These are phyloP conservation scores for Metroxylon sagu DNA, from an alignment of 176 grass and related monocot genomes.

Conservation along the genomic window DNA sequence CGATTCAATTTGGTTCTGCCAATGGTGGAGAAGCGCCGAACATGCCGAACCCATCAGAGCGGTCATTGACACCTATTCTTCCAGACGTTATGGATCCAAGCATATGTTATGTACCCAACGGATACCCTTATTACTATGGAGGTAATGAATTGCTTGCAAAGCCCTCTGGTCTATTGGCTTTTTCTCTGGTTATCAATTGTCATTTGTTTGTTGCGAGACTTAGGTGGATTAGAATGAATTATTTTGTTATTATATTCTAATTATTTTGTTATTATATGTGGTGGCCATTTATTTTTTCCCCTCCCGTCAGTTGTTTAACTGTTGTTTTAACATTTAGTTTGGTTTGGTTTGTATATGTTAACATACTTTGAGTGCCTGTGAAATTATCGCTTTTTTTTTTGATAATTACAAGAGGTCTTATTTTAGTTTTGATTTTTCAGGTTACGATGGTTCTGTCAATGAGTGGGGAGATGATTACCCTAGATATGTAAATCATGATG, in stretches of 20 bases:
- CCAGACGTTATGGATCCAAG: slow-evolving; percentile 72
- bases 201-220: too few relatives aligned
- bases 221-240: too few relatives aligned
- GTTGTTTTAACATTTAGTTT: neutral
- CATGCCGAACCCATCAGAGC: slow-evolving; percentile 26
- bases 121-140: slow-evolving; percentile 66
- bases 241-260: too few relatives aligned
- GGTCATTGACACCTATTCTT: slow-evolving; percentile 64
- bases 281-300: too few relatives aligned
- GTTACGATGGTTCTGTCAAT: slow-evolving; percentile 73
- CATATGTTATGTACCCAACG: slow-evolving; percentile 52
- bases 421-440: slow-evolving; percentile 19
- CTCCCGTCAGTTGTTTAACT: too few relatives aligned
- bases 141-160: slow-evolving; percentile 8
- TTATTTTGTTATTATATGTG: too few relatives aligned
- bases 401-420: neutral
- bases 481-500: slow-evolving; percentile 55
- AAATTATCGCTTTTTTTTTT: neutral
- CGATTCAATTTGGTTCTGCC: slow-evolving; percentile 35
- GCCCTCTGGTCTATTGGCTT: too few relatives aligned
- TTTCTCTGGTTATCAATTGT: too few relatives aligned
- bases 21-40: slow-evolving; percentile 35
- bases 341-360: neutral
- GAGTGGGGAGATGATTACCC: slow-evolving; percentile 58
- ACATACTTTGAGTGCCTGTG: neutral